Evolutionary conservation across 1,284 basidiomycete genomes (phyloP), one percentile per base, ranked within the genome.

Genomic region (Pseudozyma sp.): DNA sequence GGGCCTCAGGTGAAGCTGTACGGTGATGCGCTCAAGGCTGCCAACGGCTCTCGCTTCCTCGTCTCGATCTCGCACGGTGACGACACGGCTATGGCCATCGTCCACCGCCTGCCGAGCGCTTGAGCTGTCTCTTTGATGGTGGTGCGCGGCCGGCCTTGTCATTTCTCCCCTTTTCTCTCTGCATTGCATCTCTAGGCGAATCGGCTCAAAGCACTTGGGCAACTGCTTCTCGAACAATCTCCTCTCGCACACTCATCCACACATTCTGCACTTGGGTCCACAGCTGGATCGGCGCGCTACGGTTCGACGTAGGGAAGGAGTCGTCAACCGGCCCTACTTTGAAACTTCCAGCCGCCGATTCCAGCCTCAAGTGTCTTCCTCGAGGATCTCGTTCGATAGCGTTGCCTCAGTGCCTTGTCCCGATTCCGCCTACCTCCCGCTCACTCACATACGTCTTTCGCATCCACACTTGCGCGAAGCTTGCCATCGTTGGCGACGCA

Each of bases 51-150:
- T 33, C 93, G 92, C 87, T 88, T 96, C 77, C 87, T 92, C 78
- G 87, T 99, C 64, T 97, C 94, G 37, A 88, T 99, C 78, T 94
- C 92, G 79, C 96, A 99, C 87, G 77, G 78, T 7, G 85, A 85
- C 47, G 84, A 71, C 63, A 68, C 69, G 31, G 79, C 79, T 14
- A 77, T 81, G 54, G 79, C 79, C 33, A 69, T 81, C 34, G 79
- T 75, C 16, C 79, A 81, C 69, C 72, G 77, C 40, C 47, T 79
- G 29, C 72, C 72, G 30, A 61, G 68, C 56, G 72, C 64, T n/a
- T 75, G 43, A 64, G 47, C 35, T 31, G 17, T 33, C 45, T 9
- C 16, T 50, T 14, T 10, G 16, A 14, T 10, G 16, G 10, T 13
- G 34, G 35, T 24, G 17, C 16, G 17, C 34, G 31, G 48, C 43